Conservation (phyloP, 495 filamentous ascomycete species). For the Hypoxylon crocopeplum region DNA sequence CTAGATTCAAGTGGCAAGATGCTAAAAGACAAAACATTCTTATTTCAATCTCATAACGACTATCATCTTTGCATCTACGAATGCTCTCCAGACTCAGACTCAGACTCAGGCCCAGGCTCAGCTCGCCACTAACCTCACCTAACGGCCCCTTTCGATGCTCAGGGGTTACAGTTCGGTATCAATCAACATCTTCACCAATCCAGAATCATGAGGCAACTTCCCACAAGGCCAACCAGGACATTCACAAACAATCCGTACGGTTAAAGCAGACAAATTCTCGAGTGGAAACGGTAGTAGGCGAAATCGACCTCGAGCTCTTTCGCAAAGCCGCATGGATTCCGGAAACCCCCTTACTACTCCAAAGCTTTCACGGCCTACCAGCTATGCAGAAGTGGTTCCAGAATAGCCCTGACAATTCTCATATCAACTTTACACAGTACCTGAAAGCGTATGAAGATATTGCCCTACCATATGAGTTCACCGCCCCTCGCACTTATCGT, state of each 20-base stretch:
- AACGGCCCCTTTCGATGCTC: not conserved
- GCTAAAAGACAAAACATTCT: too few species aligned
- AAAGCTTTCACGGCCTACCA: constrained; percentile 11
- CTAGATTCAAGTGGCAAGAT: too few species aligned
- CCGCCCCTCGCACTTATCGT: not conserved
- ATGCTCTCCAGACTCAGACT: constrained; percentile 9
- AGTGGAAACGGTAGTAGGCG: constrained; percentile 4
- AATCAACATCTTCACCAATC: constrained; percentile 4
- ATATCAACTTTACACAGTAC: constrained; percentile 7
- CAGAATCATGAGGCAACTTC: not conserved
- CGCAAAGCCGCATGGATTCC: constrained; percentile 18
- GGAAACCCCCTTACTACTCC: constrained; percentile 17
- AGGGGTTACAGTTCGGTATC: not conserved
- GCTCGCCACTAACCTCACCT: not conserved
- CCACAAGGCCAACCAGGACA: not conserved
- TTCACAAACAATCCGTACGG: not conserved
- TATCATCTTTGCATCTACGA: not conserved
- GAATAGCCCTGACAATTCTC: not conserved
- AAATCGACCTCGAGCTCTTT: constrained; percentile 19
- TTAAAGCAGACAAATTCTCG: not conserved
- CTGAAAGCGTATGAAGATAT: constrained; percentile 5
- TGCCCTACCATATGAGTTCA: constrained; percentile 25
- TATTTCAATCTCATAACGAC: not conserved
- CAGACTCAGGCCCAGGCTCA: constrained; percentile 1
- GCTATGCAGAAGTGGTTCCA: constrained; percentile 29